Conservation (phyloP, 768 basidiomycete species). For the Mycena floridula region DNA sequence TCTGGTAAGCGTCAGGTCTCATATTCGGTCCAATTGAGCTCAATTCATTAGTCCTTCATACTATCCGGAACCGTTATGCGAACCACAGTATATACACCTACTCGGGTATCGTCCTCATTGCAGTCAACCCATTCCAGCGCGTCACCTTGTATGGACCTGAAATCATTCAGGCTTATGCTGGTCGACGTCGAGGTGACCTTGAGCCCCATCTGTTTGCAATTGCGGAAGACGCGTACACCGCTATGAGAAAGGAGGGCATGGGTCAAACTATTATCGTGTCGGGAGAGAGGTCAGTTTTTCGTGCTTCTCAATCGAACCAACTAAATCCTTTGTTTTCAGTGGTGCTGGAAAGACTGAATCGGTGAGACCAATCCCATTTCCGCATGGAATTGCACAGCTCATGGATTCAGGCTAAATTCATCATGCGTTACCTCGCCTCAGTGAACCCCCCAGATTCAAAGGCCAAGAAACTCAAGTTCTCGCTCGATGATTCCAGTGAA, state of each 20-base stretch:
- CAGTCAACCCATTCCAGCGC: constrained; percentile 97
- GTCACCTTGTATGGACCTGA: constrained; percentile 96
- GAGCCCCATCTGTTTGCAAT: constrained; percentile 99
- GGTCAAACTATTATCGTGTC: constrained; percentile 99
- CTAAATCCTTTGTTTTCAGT: constrained; percentile 37
- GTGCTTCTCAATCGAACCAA: constrained; percentile 8
- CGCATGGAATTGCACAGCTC: constrained; percentile 4
- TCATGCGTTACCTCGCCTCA: constrained; percentile 98
- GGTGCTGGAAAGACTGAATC: constrained; percentile 99
- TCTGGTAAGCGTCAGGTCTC: constrained; percentile 52
- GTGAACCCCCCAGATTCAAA: constrained; percentile 78
- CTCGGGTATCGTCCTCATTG: constrained; percentile 97
- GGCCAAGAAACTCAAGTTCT: constrained; percentile 64
- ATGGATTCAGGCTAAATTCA: constrained; percentile 79
- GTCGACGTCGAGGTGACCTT: constrained; percentile 85
- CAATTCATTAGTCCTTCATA: constrained; percentile 95
- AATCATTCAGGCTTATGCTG: constrained; percentile 95
- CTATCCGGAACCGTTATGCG: constrained; percentile 93
- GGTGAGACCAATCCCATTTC: constrained; percentile 33
- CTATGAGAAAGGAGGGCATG: constrained; percentile 89
- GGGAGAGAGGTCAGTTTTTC: constrained; percentile 76
- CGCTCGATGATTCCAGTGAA: constrained; percentile 84
- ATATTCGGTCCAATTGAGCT: too few species aligned
- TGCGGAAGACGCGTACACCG: constrained; percentile 97
- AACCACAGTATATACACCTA: constrained; percentile 99